Conservation (phyloP, 2,329 filamentous ascomycete genomes). For the Mycosphaerella sp. region DNA sequence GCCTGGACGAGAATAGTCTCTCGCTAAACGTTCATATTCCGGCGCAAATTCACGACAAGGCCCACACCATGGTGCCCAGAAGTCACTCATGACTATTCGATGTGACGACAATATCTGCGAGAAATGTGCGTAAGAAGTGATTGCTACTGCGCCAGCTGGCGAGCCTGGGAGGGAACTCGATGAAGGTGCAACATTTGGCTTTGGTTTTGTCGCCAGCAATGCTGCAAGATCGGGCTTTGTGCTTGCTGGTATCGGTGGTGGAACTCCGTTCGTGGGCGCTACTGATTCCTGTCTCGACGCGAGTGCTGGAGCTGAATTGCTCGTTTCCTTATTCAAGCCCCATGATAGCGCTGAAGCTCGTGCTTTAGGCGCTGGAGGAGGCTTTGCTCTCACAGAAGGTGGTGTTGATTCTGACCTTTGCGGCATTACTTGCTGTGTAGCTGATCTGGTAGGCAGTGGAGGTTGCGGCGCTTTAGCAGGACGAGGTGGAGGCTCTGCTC, state of each 20-base stretch:
- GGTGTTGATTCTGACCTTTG: neutral
- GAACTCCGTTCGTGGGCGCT: slow-evolving; percentile 24
- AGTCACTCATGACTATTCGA: slow-evolving; percentile 17
- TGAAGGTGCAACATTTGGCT: slow-evolving; percentile 15
- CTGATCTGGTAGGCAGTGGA: neutral
- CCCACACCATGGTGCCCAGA: slow-evolving; percentile 21
- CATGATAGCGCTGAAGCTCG: slow-evolving; percentile 27
- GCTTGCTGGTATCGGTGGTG: slow-evolving; percentile 49
- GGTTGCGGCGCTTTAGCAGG: slow-evolving; percentile 27
- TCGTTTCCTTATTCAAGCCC: slow-evolving; percentile 25
- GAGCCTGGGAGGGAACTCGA: slow-evolving; percentile 11
- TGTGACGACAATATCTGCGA: slow-evolving; percentile 15
- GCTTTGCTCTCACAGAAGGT: slow-evolving; percentile 14
- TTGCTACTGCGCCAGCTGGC: slow-evolving; percentile 12
- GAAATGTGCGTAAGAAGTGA: slow-evolving; percentile 16
- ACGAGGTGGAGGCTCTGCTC: slow-evolving; percentile 13
- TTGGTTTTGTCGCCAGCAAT: slow-evolving; percentile 50
- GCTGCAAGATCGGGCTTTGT: slow-evolving; percentile 55
- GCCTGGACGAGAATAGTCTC: slow-evolving; percentile 12
- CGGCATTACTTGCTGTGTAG: neutral
- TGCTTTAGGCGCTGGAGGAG: slow-evolving; percentile 21
- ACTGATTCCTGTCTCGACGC: slow-evolving; percentile 10
- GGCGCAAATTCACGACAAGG: slow-evolving; percentile 21
- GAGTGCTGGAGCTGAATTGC: slow-evolving; percentile 13
- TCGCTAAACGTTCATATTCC: slow-evolving; percentile 16